Percentiles rank a stretch among this genome's conserved stretches.
phyloP scores from a whole-genome alignment of 164 flowering plant species.

The Hamamelis virginiana region DNA sequence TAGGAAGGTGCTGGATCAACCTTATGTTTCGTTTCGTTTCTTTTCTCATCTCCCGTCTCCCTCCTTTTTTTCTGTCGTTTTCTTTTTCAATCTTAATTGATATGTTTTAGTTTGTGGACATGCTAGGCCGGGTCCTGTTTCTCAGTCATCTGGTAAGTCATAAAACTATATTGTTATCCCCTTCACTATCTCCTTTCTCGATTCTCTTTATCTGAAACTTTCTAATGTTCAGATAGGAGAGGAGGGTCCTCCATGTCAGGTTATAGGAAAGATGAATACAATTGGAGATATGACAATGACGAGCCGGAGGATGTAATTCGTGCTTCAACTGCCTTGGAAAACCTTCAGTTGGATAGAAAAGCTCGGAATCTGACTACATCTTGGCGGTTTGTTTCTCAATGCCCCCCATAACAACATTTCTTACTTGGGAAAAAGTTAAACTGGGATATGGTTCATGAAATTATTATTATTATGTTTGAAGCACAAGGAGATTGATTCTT shows the following conservation, averaged over 20 bases:
- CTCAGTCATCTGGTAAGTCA: constrained; percentile 79
- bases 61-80: not conserved
- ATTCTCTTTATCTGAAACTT: constrained; percentile 14
- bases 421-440: not conserved
- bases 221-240: constrained; percentile 60
- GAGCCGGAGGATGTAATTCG: constrained; percentile 82
- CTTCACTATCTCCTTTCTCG: constrained; percentile 2
- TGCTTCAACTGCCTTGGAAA: constrained; percentile 88
- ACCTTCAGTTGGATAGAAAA: constrained; percentile 94
- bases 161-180: not conserved
- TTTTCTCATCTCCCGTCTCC: too few relatives aligned
- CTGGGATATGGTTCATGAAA: not conserved
- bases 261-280: constrained; percentile 86
- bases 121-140: constrained; percentile 63
- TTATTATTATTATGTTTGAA: not conserved
- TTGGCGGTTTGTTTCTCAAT: constrained; percentile 67
- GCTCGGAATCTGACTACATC: constrained; percentile 88
- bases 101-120: constrained; percentile 13
- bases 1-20: constrained; percentile 65
- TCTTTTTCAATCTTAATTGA: constrained; percentile 10
- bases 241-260: constrained; percentile 68
- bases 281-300: constrained; percentile 85
- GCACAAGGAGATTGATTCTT: not conserved
- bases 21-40: not conserved
- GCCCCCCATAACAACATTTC: too few relatives aligned